phyloP scores from a whole-genome alignment of 2,329 filamentous ascomycete genomes.

The Cercospora zeae-maydis region DNA sequence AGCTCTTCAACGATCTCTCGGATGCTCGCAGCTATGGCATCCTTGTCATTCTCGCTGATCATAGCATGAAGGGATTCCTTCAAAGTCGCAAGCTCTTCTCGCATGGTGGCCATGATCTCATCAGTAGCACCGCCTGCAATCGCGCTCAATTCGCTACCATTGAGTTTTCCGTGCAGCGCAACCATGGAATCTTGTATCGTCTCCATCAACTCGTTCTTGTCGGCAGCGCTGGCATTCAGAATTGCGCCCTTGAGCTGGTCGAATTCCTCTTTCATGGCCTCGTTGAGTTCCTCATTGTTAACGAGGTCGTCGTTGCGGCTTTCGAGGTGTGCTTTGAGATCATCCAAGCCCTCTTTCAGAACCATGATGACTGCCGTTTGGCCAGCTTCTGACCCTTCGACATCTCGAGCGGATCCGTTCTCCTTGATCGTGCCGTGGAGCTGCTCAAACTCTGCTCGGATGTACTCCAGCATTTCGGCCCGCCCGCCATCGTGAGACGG shows the following conservation, averaged over 20 bases:
- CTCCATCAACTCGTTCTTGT: conserved; percentile 61
- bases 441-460: conserved; percentile 57
- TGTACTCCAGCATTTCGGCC: conserved; percentile 48
- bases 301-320: conserved; percentile 28
- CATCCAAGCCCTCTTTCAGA: conserved; percentile 34
- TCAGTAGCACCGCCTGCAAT: conserved; percentile 39
- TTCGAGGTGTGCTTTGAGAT: conserved; percentile 29
- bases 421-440: conserved; percentile 56
- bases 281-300: conserved; percentile 50
- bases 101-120: conserved; percentile 49
- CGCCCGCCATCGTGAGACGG: conserved; percentile 43
- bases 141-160: conserved; percentile 35
- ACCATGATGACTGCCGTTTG: conserved; percentile 33
- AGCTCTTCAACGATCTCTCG: conserved; percentile 47
- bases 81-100: conserved; percentile 59
- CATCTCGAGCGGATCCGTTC: conserved; percentile 33
- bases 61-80: conserved; percentile 55
- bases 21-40: conserved; percentile 66
- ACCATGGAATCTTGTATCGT: conserved; percentile 54
- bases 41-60: conserved; percentile 49
- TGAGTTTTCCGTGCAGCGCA: conserved; percentile 45
- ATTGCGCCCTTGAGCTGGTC: conserved; percentile 76
- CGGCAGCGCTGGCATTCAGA: conserved; percentile 55
- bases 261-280: conserved; percentile 76
- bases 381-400: conserved; percentile 23